Evolutionary conservation across 768 basidiomycete species (phyloP).

Genomic region (Leucogyrophana mollusca): DNA sequence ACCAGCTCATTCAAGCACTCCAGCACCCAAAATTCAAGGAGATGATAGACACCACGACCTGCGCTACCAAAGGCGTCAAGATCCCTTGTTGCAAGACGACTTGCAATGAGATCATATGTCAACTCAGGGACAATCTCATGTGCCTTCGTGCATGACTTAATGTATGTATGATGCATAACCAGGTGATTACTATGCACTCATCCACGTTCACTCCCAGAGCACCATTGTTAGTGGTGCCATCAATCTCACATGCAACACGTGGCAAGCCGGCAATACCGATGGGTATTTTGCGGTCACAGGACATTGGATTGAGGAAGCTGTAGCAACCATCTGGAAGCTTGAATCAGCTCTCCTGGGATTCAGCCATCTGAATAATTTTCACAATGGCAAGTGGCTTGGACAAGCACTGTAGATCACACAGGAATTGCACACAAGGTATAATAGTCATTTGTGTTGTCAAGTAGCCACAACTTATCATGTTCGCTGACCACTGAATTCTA

Average conservation of each 20-base stretch:
- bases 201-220: slow-evolving; percentile 10
- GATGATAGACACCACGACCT: slow-evolving; percentile 32
- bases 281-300: slow-evolving; percentile 37
- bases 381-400: slow-evolving; percentile 33
- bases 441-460: no score
- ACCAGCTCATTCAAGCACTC: slow-evolving; percentile 21
- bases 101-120: neutral
- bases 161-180: neutral
- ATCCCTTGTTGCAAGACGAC: neutral
- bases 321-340: slow-evolving; percentile 20
- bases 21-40: slow-evolving; percentile 30
- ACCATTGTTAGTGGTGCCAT: slow-evolving; percentile 20
- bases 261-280: slow-evolving; percentile 35
- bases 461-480: no score
- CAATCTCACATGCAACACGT: slow-evolving; percentile 36
- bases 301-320: slow-evolving; percentile 33
- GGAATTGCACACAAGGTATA: slow-evolving; percentile 26
- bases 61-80: slow-evolving; percentile 23
- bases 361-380: slow-evolving; percentile 32
- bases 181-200: neutral
- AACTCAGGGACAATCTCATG: neutral
- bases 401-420: slow-evolving; percentile 24
- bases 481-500: no score
- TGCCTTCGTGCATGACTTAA: neutral
- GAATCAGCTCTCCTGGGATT: slow-evolving; percentile 35